These are phyloP conservation scores for Marvania coccoides DNA, from an alignment of 139 green algal genomes.

Conservation along the genomic window DNA sequence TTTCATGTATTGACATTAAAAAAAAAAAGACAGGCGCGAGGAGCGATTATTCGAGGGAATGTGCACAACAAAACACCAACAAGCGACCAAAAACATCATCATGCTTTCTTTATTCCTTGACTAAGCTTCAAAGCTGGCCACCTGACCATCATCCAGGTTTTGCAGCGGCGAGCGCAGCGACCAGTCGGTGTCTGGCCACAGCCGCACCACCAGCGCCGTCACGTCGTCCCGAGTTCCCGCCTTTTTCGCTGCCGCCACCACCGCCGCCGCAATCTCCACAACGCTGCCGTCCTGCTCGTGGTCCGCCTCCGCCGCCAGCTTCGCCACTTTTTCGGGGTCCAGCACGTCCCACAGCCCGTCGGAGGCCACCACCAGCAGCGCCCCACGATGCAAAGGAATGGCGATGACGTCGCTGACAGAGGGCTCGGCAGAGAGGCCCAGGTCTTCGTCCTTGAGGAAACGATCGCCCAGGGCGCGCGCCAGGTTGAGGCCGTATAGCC, in stretches of 20 bases:
- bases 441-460: constrained; percentile 62
- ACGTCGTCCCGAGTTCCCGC: constrained; percentile 41
- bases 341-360: constrained; percentile 62
- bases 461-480: constrained; percentile 64
- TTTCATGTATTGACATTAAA: too few species aligned
- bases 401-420: constrained; percentile 31
- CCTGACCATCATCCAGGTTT: constrained; percentile 20
- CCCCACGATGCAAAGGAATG: constrained; percentile 9
- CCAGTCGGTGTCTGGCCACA: constrained; percentile 25
- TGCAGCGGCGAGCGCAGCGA: constrained; percentile 12
- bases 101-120: neutral
- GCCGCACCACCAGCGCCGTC: constrained; percentile 26
- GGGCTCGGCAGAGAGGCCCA: constrained; percentile 57
- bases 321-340: neutral
- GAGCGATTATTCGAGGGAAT: neutral
- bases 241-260: constrained; percentile 25
- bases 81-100: too few species aligned
- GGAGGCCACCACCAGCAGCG: constrained; percentile 43
- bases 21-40: neutral
- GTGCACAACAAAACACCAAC: too few species aligned
- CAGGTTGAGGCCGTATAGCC: constrained; percentile 72
- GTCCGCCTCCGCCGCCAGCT: neutral
- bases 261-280: constrained; percentile 21
- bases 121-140: neutral
- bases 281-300: constrained; percentile 15